A percentile compares a stretch with the other conserved stretches of the same genome.
These are phyloP conservation scores for Sindora glabra DNA, from an alignment of 306 rosid genomes.

Conservation along the genomic window DNA sequence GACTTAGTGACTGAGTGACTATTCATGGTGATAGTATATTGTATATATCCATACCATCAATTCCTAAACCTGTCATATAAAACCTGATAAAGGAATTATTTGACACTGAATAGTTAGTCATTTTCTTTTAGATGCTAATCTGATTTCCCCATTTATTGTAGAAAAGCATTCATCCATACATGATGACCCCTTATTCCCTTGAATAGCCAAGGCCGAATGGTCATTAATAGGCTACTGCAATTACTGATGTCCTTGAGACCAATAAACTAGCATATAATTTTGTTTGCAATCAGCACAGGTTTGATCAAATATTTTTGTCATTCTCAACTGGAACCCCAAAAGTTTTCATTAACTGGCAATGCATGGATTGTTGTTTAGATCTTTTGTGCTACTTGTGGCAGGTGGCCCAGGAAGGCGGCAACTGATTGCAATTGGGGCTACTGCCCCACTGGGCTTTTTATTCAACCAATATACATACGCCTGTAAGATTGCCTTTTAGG, in stretches of 20 bases:
- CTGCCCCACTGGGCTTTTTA: conserved; percentile 52
- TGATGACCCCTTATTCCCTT: not conserved
- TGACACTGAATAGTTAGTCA: not conserved
- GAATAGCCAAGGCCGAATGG: not conserved
- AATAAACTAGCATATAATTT: no score
- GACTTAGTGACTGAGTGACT: not conserved
- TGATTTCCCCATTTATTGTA: not conserved
- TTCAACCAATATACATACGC: conserved; percentile 51
- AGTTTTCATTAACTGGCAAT: not conserved
- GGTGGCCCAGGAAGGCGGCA: conserved; percentile 83
- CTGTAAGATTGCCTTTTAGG: conserved; percentile 57
- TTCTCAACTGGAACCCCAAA: not conserved
- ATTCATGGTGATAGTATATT: not conserved
- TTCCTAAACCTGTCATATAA: not conserved
- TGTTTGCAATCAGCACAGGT: not conserved
- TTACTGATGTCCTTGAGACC: no score
- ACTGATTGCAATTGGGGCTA: conserved; percentile 47
- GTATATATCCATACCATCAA: not conserved
- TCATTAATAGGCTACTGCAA: not conserved
- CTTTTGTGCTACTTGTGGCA: conserved; percentile 33
- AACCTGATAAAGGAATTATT: not conserved
- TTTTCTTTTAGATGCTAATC: not conserved
- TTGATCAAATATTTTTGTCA: not conserved
- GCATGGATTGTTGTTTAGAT: not conserved
- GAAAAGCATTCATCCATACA: not conserved